These are phyloP conservation scores for Anisodus tanguticus DNA, from an alignment of 257 asterid genomes.

Conservation along the genomic window DNA sequence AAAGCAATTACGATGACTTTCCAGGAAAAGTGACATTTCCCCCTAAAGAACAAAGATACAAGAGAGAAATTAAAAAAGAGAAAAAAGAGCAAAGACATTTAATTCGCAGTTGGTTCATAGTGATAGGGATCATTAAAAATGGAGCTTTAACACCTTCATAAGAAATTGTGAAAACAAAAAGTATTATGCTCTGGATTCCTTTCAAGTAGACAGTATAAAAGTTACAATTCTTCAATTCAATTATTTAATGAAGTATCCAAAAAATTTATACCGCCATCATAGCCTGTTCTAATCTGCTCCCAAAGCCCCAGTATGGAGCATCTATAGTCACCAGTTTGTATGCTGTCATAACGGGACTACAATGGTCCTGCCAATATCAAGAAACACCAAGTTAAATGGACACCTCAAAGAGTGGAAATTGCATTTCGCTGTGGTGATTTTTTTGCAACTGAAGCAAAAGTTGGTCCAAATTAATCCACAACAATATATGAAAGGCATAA, in stretches of 20 bases:
- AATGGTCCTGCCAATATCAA: constrained; percentile 55
- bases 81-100: background rate
- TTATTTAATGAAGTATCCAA: background rate
- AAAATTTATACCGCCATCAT: constrained; percentile 60
- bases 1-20: constrained; percentile 78
- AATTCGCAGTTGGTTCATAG: background rate
- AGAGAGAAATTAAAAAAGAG: background rate
- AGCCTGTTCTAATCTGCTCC: constrained; percentile 78
- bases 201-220: constrained; percentile 4
- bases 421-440: background rate
- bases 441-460: background rate
- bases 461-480: background rate
- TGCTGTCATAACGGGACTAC: constrained; percentile 85
- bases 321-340: constrained; percentile 90
- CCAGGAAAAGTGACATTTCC: constrained; percentile 86
- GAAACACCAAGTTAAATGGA: background rate
- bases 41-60: constrained; percentile 52
- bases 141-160: background rate
- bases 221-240: background rate
- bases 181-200: background rate
- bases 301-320: constrained; percentile 92
- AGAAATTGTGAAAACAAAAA: background rate
- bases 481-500: background rate
- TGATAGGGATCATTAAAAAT: background rate
- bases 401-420: background rate